These are phyloP conservation scores for Wickerhamiella alocasiicola DNA, from an alignment of 805 yeast genomes.

Conservation along the genomic window DNA sequence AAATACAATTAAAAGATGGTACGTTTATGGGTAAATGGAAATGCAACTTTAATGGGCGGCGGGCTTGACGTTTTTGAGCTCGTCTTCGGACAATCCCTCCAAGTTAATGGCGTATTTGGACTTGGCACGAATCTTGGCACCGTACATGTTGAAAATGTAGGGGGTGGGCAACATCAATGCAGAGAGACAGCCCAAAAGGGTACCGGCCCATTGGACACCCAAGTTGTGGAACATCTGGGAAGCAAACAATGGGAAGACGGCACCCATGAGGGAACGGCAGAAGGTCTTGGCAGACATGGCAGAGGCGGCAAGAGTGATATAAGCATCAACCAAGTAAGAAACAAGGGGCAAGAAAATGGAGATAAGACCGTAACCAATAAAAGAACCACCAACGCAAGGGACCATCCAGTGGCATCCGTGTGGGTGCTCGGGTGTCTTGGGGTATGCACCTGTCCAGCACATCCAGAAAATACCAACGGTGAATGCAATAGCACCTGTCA, in stretches of 20 bases:
- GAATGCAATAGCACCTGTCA: slow-evolving; percentile 54
- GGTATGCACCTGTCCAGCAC: slow-evolving; percentile 74
- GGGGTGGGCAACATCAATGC: slow-evolving; percentile 53
- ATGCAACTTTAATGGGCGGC: slow-evolving; percentile 1
- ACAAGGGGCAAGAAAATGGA: slow-evolving; percentile 56
- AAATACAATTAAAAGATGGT: too few species aligned
- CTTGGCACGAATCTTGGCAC: slow-evolving; percentile 40
- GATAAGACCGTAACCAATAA: slow-evolving; percentile 56
- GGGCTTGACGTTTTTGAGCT: slow-evolving; percentile 3
- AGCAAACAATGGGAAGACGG: slow-evolving; percentile 61
- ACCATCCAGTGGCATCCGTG: slow-evolving; percentile 60
- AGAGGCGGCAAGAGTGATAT: slow-evolving; percentile 61
- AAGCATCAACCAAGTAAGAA: slow-evolving; percentile 62
- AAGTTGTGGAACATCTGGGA: slow-evolving; percentile 52
- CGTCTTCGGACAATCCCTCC: background rate
- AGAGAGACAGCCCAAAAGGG: slow-evolving; percentile 52
- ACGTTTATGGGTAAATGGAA: too few species aligned
- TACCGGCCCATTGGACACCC: slow-evolving; percentile 72
- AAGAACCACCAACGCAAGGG: slow-evolving; percentile 53
- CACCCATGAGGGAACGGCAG: slow-evolving; percentile 54
- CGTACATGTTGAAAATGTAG: slow-evolving; percentile 45
- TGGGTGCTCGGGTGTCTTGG: slow-evolving; percentile 35
- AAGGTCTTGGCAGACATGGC: slow-evolving; percentile 65
- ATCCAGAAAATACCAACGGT: slow-evolving; percentile 78
- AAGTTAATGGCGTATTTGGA: slow-evolving; percentile 40